Conservation (phyloP, 257 asterid genomes). For the Rhazya stricta region DNA sequence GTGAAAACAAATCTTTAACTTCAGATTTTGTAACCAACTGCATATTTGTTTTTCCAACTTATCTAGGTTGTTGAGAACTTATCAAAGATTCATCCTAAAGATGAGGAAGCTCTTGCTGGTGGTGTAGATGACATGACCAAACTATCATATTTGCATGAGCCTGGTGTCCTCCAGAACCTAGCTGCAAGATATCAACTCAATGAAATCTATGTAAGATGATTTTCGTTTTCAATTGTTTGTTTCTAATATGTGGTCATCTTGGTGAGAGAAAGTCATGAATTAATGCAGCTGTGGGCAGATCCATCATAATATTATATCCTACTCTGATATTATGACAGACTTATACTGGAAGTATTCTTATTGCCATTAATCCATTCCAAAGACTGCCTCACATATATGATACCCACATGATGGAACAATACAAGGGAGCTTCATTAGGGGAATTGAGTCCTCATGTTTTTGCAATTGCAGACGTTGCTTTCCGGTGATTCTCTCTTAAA, state of each 20-base stretch:
- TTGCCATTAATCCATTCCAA: slow-evolving; percentile 98
- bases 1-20: slow-evolving; percentile 10
- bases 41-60: slow-evolving; percentile 17
- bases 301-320: slow-evolving; percentile 27
- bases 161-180: slow-evolving; percentile 93
- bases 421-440: slow-evolving; percentile 91
- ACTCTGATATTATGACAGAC: slow-evolving; percentile 57
- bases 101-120: slow-evolving; percentile 86
- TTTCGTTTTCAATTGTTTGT: slow-evolving; percentile 15
- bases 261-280: slow-evolving; percentile 21
- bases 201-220: slow-evolving; percentile 74
- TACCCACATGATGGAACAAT: slow-evolving; percentile 85
- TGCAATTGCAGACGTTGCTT: slow-evolving; percentile 94
- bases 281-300: slow-evolving; percentile 20
- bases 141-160: slow-evolving; percentile 89
- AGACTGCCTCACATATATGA: slow-evolving; percentile 89
- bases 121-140: slow-evolving; percentile 99
- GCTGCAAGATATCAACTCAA: slow-evolving; percentile 84
- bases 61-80: slow-evolving; percentile 50
- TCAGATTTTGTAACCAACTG: slow-evolving; percentile 1
- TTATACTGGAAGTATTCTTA: slow-evolving; percentile 96
- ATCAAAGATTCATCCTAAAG: slow-evolving; percentile 72
- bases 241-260: slow-evolving; percentile 12
- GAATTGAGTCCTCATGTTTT: slow-evolving; percentile 95
- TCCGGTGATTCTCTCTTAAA: slow-evolving; percentile 45